Evolutionary conservation across 1,284 basidiomycete genomes (phyloP), one percentile per base, ranked within the genome.

Genomic region (Xerocomus alliaceus): DNA sequence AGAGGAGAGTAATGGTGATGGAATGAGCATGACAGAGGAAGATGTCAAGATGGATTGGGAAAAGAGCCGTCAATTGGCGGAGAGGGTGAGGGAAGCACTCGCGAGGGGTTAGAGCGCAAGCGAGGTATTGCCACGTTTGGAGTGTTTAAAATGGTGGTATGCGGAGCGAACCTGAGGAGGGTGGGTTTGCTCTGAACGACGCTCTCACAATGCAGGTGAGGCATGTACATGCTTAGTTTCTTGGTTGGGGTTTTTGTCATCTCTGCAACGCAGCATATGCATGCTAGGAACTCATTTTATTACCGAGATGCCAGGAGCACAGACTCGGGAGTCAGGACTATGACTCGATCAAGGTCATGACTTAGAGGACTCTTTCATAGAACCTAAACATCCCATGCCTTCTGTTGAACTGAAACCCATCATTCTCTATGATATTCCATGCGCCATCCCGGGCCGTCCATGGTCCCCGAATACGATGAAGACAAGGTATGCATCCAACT

Each of bases 391-490:
- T n/a, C n/a, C n/a, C n/a, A 71, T 70, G 68, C 29, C 54, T 5
- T 41, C 56, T 15, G 41, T 18, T 5, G 42, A 52, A 42, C 20
- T 58, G 42, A 70, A 73, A 37, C 64, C 69, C 47, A 66, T 74
- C 41, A 32, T 70, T 32, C 42, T 72, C 2, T 76, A 76, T 59
- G 71, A 72, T 32, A 73, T 75, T 20, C 49, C 69, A 20, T 60
- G 53, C 31, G 35, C 29, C 15, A 60, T 54, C 1, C 60, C 42
- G 0, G 53, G 59, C 4, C 64, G 37, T 22, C 56, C 72, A 15
- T 73, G 74, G 74, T 73, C 72, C 22, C 67, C 71, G 0, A 73
- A 75, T 50, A 72, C 71, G 12, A 65, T 71, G 64, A 75, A 71
- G n/a, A 75, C 72, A 11, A 73, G 72, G 73, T 63, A 44, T 17